Base-by-base conservation (phyloP, 768 basidiomycete species). In the Lepiota venenata region DNA sequence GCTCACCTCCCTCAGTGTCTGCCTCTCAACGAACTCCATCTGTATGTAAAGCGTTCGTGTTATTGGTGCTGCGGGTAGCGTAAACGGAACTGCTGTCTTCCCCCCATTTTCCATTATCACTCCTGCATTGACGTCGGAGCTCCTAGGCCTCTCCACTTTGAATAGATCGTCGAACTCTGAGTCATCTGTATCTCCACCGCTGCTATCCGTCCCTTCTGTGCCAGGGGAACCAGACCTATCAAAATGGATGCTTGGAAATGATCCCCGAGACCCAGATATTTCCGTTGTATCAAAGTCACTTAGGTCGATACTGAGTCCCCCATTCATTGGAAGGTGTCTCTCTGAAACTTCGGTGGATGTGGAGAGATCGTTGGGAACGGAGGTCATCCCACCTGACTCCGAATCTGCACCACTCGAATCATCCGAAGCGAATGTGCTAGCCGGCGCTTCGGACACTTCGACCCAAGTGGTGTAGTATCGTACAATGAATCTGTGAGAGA, bases 21-120 rank as follows among this genome's bases (percentile, higher is more conserved):
- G 93, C 20, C 88, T 80, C 66, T 93, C 92, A 8, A 93, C 92
- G 61, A 90, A 94, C 69, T 93, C 92, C 94, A 98, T 98, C 67
- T 96, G 93, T 50, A 98, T 98, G 64, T 96, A 98, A 16, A 97
- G 71, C 7, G 87, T 92, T 56, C 89, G 67, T 15, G 73, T 71
- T 41, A 76, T 56, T 12, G 72, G 74, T 1, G 65, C 59, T 4
- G 64, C 56, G 9, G 50, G 49, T 5, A 55, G 50, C 20, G 50
- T 52, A 59, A 43, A 63, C 55, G 66, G 66, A n/a, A 60, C 62
- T 56, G 65, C 70, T 55, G 42, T 55, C 47, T 63, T 65, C n/a
- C 52, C 51, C 2, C 39, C 49, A 12, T 52, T 20, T 20, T 25
- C 25, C 5, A 2, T 25, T 25, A 5, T 25, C 25, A 25, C 25